Conservation (phyloP, 2,329 filamentous ascomycete species). For the Akanthomyces lecanii region DNA sequence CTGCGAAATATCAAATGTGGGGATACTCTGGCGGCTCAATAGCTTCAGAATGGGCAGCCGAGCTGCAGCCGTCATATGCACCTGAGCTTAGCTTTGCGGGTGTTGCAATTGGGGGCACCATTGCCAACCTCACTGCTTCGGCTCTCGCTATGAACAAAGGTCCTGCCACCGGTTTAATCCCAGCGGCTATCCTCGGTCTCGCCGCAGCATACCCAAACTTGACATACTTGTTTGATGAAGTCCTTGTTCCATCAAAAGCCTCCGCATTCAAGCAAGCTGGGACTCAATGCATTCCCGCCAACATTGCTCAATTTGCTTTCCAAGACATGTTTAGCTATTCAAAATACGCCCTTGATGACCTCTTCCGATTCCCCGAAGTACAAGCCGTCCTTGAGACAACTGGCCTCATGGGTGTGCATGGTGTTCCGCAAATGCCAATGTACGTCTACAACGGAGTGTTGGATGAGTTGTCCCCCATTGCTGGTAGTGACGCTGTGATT, state of each 20-base stretch:
- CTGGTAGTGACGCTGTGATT: background rate
- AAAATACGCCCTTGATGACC: background rate
- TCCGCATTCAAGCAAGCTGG: background rate
- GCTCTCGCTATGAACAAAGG: conserved; percentile 26
- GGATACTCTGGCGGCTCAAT: conserved; percentile 54
- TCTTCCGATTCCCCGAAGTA: background rate
- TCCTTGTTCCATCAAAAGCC: background rate
- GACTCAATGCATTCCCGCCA: background rate
- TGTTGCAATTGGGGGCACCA: conserved; percentile 45
- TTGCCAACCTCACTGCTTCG: conserved; percentile 36
- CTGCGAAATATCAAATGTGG: conserved; percentile 42
- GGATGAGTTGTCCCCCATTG: background rate
- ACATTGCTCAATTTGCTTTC: background rate
- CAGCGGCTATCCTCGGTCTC: conserved; percentile 22
- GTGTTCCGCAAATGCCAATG: background rate
- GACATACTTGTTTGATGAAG: background rate
- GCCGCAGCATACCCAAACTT: conserved; percentile 23
- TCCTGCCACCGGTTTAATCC: conserved; percentile 21
- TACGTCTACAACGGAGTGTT: background rate
- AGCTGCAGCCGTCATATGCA: conserved; percentile 48
- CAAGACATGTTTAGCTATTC: conserved; percentile 9
- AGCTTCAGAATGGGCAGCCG: conserved; percentile 48
- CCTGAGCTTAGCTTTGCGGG: conserved; percentile 48
- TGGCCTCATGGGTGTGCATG: background rate
- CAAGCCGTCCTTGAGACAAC: background rate